Percentiles rank a stretch among this genome's conserved stretches.
Evolutionary conservation across 148 eudicot species (phyloP).

Genomic region (Diospyros kaki): DNA sequence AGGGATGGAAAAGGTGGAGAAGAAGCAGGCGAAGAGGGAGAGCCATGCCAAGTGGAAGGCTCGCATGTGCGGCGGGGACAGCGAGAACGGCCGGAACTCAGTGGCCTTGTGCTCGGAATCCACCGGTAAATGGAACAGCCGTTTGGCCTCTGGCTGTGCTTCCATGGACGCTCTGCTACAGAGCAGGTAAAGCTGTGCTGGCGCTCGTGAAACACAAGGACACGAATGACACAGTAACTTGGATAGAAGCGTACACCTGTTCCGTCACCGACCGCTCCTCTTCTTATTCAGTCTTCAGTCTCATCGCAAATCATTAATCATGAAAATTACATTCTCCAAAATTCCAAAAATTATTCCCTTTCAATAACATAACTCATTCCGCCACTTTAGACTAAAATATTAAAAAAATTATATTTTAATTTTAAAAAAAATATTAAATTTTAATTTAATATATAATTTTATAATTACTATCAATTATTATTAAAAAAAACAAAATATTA

Average conservation of each 20-base stretch:
- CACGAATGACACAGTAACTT: too few relatives aligned
- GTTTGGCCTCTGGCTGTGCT: neutral
- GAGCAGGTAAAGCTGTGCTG: too few relatives aligned
- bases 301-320: too few relatives aligned
- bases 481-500: neutral
- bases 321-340: too few relatives aligned
- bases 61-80: constrained; percentile 45
- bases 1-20: constrained; percentile 57
- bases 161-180: constrained; percentile 14
- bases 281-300: too few relatives aligned
- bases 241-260: too few relatives aligned
- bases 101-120: constrained; percentile 43
- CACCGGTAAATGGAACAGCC: constrained; percentile 27
- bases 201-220: too few relatives aligned
- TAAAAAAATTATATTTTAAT: neutral
- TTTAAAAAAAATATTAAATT: neutral
- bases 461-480: neutral
- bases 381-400: neutral
- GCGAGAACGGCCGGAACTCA: constrained; percentile 24
- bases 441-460: neutral
- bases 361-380: neutral
- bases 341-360: too few relatives aligned
- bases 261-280: too few relatives aligned
- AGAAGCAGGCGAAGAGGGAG: constrained; percentile 47
- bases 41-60: constrained; percentile 64